phyloP scores from a whole-genome alignment of 2,329 filamentous ascomycete species.

The Aspergillus proliferans region DNA sequence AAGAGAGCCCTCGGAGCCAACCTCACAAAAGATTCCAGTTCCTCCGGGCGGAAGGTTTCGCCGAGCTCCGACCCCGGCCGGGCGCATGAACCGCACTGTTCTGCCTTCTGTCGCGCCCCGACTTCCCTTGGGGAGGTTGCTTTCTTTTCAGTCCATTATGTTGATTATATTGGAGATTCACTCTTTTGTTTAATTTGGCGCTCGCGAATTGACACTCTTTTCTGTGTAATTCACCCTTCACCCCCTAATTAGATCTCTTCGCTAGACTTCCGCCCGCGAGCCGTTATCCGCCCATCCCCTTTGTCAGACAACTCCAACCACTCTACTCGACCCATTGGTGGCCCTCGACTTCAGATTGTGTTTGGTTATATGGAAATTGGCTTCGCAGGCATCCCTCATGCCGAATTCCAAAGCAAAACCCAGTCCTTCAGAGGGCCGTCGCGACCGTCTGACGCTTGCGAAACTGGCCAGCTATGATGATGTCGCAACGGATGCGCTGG shows the following conservation, averaged over 20 bases:
- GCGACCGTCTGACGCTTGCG: constrained; percentile 72
- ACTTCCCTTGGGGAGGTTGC: constrained; percentile 7
- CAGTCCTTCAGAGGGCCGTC: constrained; percentile 32
- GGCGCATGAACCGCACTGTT: not conserved
- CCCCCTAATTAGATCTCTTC: no score
- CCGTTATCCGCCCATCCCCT: constrained; percentile 7
- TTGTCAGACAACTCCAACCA: constrained; percentile 6
- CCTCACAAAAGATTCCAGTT: constrained; percentile 13
- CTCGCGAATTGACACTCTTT: not conserved
- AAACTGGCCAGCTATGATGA: constrained; percentile 93
- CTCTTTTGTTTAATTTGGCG: constrained; percentile 4
- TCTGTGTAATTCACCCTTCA: not conserved
- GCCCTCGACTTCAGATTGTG: not conserved
- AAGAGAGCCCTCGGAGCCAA: not conserved
- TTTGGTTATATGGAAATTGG: constrained; percentile 8
- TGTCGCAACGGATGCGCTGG: constrained; percentile 85
- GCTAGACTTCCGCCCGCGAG: not conserved
- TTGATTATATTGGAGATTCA: not conserved
- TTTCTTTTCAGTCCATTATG: constrained; percentile 1
- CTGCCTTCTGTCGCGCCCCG: constrained; percentile 3
- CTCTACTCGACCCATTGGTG: constrained; percentile 3
- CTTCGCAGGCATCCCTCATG: constrained; percentile 17
- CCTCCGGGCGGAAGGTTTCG: constrained; percentile 17
- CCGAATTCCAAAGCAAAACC: constrained; percentile 32
- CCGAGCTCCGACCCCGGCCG: constrained; percentile 19